Percentiles rank a stretch among this genome's conserved stretches.
Conservation (phyloP, 2,329 filamentous ascomycete genomes). For the Colletotrichum sp. region DNA sequence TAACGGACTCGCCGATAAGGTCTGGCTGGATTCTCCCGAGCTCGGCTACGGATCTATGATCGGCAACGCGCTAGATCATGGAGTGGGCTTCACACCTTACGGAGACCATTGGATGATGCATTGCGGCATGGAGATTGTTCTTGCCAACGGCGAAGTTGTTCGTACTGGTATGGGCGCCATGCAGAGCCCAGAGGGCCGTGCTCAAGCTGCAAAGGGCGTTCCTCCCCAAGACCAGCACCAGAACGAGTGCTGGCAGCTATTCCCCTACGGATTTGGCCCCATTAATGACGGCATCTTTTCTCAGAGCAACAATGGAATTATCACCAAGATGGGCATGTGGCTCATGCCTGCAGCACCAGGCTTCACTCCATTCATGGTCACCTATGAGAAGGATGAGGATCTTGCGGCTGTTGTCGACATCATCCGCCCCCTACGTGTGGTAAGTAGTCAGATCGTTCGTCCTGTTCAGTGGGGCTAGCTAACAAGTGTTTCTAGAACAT, state of each 20-base stretch:
- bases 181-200: slow-evolving; percentile 32
- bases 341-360: slow-evolving; percentile 39
- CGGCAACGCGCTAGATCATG: slow-evolving; percentile 50
- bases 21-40: slow-evolving; percentile 50
- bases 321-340: slow-evolving; percentile 58
- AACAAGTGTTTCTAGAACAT: slow-evolving; percentile 4
- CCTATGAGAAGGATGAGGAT: slow-evolving; percentile 40
- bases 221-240: slow-evolving; percentile 30
- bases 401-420: slow-evolving; percentile 39
- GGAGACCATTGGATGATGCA: slow-evolving; percentile 42
- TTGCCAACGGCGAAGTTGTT: slow-evolving; percentile 49
- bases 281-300: slow-evolving; percentile 52
- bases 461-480: neutral
- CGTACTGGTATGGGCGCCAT: slow-evolving; percentile 54
- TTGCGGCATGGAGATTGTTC: slow-evolving; percentile 48
- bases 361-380: slow-evolving; percentile 44
- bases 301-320: slow-evolving; percentile 57
- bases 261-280: slow-evolving; percentile 44
- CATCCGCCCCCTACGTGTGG: slow-evolving; percentile 34
- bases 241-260: slow-evolving; percentile 36
- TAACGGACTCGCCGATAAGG: slow-evolving; percentile 38
- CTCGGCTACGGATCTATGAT: slow-evolving; percentile 47
- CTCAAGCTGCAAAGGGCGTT: slow-evolving; percentile 38
- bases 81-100: slow-evolving; percentile 50
- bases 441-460: neutral